phyloP scores from a whole-genome alignment of 306 rosid genomes.

The Senna tora region DNA sequence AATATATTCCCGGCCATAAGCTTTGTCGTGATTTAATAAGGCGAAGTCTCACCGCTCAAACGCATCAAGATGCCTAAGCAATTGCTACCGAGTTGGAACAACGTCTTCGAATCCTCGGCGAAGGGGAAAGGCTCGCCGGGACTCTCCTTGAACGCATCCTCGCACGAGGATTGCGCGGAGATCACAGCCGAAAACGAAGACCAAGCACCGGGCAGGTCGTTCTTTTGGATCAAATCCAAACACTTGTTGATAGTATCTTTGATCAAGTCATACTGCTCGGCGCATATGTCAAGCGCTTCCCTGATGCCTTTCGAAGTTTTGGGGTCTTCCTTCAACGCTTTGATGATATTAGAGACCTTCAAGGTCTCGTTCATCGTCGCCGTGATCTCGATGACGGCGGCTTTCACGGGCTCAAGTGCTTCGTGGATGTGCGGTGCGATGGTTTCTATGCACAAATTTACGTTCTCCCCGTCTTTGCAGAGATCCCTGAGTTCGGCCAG shows the following conservation, averaged over 20 bases:
- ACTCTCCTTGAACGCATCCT: not conserved
- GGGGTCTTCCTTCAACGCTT: not conserved
- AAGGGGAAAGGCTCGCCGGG: not conserved
- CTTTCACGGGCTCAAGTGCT: not conserved
- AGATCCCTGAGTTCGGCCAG: not conserved
- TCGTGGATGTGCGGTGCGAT: not conserved
- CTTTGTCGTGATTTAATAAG: too few relatives aligned
- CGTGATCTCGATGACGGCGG: not conserved
- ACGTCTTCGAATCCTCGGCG: not conserved
- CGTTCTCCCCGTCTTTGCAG: not conserved
- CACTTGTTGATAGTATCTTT: not conserved
- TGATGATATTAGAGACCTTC: not conserved
- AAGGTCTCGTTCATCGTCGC: not conserved
- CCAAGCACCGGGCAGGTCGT: not conserved
- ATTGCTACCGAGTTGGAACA: constrained; percentile 1
- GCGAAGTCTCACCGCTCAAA: not conserved
- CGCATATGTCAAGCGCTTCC: not conserved
- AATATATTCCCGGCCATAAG: too few relatives aligned
- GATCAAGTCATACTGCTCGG: not conserved
- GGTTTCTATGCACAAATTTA: not conserved
- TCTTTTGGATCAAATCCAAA: not conserved
- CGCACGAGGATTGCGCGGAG: not conserved
- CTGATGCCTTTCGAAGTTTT: not conserved
- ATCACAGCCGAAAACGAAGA: not conserved
- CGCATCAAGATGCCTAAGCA: constrained; percentile 13